Percentiles rank a stretch among this genome's conserved stretches.
Conservation (phyloP, 2,329 filamentous ascomycete species). For the Metarhizium robertsii region DNA sequence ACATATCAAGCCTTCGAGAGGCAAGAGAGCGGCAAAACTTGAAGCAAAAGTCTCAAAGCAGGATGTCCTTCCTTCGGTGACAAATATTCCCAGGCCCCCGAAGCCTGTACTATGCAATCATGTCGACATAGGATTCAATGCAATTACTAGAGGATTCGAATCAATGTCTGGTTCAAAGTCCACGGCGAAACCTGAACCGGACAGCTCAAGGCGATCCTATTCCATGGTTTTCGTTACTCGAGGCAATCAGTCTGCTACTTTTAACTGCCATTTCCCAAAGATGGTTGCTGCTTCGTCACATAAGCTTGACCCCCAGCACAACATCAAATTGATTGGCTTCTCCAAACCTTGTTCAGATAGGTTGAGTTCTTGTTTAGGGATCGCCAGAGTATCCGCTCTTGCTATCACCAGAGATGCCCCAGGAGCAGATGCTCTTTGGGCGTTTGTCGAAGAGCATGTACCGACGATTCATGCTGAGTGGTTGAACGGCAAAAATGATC, state of each 20-base stretch:
- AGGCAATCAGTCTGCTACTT: slow-evolving; percentile 45
- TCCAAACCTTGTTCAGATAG: slow-evolving; percentile 49
- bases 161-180: slow-evolving; percentile 18
- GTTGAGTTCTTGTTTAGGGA: slow-evolving; percentile 46
- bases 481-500: slow-evolving; percentile 23
- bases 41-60: not conserved
- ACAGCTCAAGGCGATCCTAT: slow-evolving; percentile 22
- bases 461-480: slow-evolving; percentile 44
- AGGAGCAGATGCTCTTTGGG: slow-evolving; percentile 44
- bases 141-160: slow-evolving; percentile 52
- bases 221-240: slow-evolving; percentile 48
- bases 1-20: slow-evolving; percentile 48
- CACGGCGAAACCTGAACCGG: not conserved
- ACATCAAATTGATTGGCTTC: slow-evolving; percentile 52
- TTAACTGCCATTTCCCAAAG: slow-evolving; percentile 51
- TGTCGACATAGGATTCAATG: slow-evolving; percentile 56
- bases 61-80: not conserved
- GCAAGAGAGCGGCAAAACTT: slow-evolving; percentile 45
- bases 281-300: slow-evolving; percentile 42
- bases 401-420: slow-evolving; percentile 49
- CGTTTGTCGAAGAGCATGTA: slow-evolving; percentile 45
- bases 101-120: slow-evolving; percentile 44
- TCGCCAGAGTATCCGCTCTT: slow-evolving; percentile 57
- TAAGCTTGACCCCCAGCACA: slow-evolving; percentile 23
- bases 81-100: slow-evolving; percentile 10